These are phyloP conservation scores for Ganoderma sp. DNA, from an alignment of 1,284 basidiomycete genomes.

Conservation along the genomic window DNA sequence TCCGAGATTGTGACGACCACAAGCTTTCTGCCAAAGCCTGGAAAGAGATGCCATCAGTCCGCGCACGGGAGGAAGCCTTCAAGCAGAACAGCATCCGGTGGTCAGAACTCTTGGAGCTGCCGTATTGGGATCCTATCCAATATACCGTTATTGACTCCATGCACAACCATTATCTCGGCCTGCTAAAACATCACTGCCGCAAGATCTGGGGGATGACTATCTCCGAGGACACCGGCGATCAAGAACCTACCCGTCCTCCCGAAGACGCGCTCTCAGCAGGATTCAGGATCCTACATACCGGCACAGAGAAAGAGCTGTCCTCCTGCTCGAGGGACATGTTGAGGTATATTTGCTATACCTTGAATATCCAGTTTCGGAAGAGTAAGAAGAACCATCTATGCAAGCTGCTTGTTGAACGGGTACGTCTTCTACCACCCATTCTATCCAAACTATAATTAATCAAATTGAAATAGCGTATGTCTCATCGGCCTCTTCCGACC, in stretches of 20 bases:
- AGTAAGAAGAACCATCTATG: neutral
- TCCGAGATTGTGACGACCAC: constrained; percentile 29
- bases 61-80: neutral
- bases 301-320: neutral
- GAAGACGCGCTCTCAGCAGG: neutral
- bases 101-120: constrained; percentile 36
- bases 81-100: constrained; percentile 32
- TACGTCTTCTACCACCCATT: too few relatives aligned
- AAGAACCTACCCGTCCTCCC: neutral
- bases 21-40: constrained; percentile 32
- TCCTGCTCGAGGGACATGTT: neutral
- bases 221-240: constrained; percentile 21
- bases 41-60: neutral
- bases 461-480: too few relatives aligned
- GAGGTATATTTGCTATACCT: neutral
- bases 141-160: constrained; percentile 44
- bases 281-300: neutral
- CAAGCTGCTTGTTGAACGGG: neutral
- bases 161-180: constrained; percentile 43
- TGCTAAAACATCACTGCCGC: constrained; percentile 35
- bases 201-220: constrained; percentile 38
- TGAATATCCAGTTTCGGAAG: neutral
- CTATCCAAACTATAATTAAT: neutral
- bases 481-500: too few relatives aligned
- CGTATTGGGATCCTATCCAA: constrained; percentile 45